Percentiles rank a stretch among this genome's conserved stretches.
phyloP scores from a whole-genome alignment of 768 basidiomycete genomes.

The Chalciporus pseudorubinellus region DNA sequence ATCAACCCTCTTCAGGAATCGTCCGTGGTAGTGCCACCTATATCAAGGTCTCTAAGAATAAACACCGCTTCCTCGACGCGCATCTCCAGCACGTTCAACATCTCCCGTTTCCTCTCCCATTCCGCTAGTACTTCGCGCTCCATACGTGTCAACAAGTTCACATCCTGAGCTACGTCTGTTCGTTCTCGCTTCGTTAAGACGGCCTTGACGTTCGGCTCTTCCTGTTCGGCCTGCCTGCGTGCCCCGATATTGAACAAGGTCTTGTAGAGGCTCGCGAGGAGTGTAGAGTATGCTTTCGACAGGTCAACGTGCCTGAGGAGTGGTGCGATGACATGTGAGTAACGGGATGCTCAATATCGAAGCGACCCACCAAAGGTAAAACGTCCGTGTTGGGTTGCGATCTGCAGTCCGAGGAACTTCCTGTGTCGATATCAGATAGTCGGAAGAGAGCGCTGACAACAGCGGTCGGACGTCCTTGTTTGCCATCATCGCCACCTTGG shows the following conservation, averaged over 20 bases:
- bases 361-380: constrained; percentile 79
- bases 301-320: constrained; percentile 82
- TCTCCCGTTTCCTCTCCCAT: constrained; percentile 73
- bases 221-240: constrained; percentile 71
- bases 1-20: constrained; percentile 32
- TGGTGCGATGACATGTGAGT: background rate
- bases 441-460: constrained; percentile 72
- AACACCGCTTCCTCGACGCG: constrained; percentile 89
- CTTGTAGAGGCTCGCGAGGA: constrained; percentile 82
- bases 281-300: constrained; percentile 72
- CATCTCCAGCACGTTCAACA: constrained; percentile 75
- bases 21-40: constrained; percentile 44
- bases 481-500: constrained; percentile 91
- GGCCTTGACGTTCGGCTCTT: constrained; percentile 59
- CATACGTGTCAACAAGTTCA: constrained; percentile 61
- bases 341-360: background rate
- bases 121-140: constrained; percentile 74
- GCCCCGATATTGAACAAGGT: constrained; percentile 82
- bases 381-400: constrained; percentile 83
- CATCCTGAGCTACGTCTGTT: constrained; percentile 80
- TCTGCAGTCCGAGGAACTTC: constrained; percentile 91
- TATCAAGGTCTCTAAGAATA: constrained; percentile 76
- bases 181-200: constrained; percentile 81
- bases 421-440: constrained; percentile 85
- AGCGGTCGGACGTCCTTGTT: constrained; percentile 82